Evolutionary conservation across 2,329 filamentous ascomycete species (phyloP), one percentile per base, ranked within the genome.

Genomic region (Penicillium verrucosum): DNA sequence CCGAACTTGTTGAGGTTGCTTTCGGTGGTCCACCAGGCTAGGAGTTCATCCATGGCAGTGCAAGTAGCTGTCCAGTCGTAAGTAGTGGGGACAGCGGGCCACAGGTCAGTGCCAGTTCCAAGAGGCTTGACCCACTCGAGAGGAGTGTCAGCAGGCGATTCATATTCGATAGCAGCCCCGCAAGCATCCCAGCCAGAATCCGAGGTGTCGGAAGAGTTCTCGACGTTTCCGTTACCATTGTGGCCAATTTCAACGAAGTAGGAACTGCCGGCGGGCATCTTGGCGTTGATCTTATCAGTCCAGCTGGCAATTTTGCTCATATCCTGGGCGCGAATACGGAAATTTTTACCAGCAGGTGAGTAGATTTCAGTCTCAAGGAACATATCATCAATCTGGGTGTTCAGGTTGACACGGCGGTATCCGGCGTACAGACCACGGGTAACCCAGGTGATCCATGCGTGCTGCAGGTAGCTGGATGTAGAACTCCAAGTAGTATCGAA

Each of bases 301-400:
- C 67, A 85, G 4, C 67, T 65, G 18, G 74, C 69, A 61, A 82
- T 76, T 10, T 72, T 72, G n/a, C 74, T 68, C 60, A 85, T 61
- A 65, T 85, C 82, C 7, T 68, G 70, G 7, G 77, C 65, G 32
- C 73, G 75, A 59, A 82, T 73, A 21, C 81, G 79, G 73, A 82
- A 87, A 6, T 72, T 75, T 0, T 69, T 73, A 6, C 76, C 78
- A n/a, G 63, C 61, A 1, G 83, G 82, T 18, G 69, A 63, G 66
- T 83, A 83, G 36, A 82, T 74, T 11, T 77, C 77, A 3, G 80
- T 78, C 51, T 76, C 73, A 21, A 87, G 73, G 62, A 86, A 82
- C 75, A 87, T 82, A 61, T 87, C 85, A 63, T 87, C 85, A 32
- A 87, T 80, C 64, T 85, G 83, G 12, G 82, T 80, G 70, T 74